Evolutionary conservation across 768 basidiomycete genomes (phyloP).

Genomic region (Rubroboletus satanas): DNA sequence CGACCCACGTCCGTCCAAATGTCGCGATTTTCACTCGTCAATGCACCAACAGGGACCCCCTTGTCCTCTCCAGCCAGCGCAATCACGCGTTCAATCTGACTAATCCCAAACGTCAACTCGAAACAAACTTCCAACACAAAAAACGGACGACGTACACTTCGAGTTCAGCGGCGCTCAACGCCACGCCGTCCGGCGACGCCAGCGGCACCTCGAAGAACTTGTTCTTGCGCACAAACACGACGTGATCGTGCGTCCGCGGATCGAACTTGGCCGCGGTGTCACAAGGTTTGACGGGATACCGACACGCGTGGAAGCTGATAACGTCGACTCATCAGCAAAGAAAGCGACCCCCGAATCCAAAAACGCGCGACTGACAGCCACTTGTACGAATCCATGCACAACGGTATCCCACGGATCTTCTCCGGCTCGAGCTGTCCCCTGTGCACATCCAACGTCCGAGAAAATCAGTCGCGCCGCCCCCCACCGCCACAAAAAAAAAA

Average conservation of each 20-base stretch:
- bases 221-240: constrained; percentile 89
- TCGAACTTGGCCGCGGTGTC: constrained; percentile 86
- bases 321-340: not conserved
- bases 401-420: constrained; percentile 67
- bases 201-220: constrained; percentile 84
- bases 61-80: constrained; percentile 49
- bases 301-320: constrained; percentile 82
- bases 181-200: constrained; percentile 54
- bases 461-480: not conserved
- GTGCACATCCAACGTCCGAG: not conserved
- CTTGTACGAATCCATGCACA: constrained; percentile 93
- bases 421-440: constrained; percentile 86
- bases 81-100: constrained; percentile 70
- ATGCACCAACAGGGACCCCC: constrained; percentile 62
- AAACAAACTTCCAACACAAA: not conserved
- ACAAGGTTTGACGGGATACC: constrained; percentile 78
- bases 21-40: constrained; percentile 89
- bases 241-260: constrained; percentile 70
- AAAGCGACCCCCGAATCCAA: not conserved
- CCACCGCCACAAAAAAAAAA: no score
- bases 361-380: constrained; percentile 59
- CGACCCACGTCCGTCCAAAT: constrained; percentile 82
- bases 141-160: constrained; percentile 47
- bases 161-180: constrained; percentile 78
- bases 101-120: constrained; percentile 19